Conservation (phyloP, 176 grass and related monocot species). For the Avena insularis region DNA sequence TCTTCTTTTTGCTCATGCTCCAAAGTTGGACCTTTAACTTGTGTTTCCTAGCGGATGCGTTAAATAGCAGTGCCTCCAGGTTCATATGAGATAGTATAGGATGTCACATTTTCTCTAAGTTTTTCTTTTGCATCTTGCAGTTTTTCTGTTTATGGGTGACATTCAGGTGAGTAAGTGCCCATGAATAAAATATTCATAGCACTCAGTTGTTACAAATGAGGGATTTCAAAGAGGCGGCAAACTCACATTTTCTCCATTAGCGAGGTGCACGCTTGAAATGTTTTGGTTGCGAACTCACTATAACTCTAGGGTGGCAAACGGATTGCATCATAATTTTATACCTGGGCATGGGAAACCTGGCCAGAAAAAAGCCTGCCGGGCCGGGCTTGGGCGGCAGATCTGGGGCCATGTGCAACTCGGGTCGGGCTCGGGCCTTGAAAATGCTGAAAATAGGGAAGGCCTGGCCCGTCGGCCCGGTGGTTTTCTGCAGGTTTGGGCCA, state of each 20-base stretch:
- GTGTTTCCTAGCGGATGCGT: not conserved
- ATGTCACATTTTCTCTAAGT: not conserved
- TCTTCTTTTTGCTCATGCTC: not conserved
- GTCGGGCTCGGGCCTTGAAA: too few relatives aligned
- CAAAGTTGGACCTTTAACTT: constrained; percentile 22
- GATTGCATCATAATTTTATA: not conserved
- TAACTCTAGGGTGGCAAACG: constrained; percentile 20
- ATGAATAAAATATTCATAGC: not conserved
- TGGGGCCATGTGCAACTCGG: too few relatives aligned
- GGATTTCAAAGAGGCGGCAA: not conserved
- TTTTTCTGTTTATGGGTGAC: not conserved
- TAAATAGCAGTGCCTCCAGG: not conserved
- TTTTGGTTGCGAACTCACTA: constrained; percentile 2
- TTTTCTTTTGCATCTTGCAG: not conserved
- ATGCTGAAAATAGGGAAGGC: too few relatives aligned
- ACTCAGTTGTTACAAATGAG: not conserved
- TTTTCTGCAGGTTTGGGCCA: too few relatives aligned
- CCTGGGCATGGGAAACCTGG: too few relatives aligned
- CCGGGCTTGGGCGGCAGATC: too few relatives aligned
- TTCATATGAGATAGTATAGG: not conserved
- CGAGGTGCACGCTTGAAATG: not conserved
- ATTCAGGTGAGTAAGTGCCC: constrained; percentile 3
- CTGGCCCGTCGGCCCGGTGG: too few relatives aligned
- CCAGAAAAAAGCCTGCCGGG: too few relatives aligned
- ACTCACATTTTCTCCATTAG: not conserved